Percentiles rank a stretch among this genome's conserved stretches.
Conservation (phyloP, 2,329 filamentous ascomycete genomes). For the Phoma herbarum region DNA sequence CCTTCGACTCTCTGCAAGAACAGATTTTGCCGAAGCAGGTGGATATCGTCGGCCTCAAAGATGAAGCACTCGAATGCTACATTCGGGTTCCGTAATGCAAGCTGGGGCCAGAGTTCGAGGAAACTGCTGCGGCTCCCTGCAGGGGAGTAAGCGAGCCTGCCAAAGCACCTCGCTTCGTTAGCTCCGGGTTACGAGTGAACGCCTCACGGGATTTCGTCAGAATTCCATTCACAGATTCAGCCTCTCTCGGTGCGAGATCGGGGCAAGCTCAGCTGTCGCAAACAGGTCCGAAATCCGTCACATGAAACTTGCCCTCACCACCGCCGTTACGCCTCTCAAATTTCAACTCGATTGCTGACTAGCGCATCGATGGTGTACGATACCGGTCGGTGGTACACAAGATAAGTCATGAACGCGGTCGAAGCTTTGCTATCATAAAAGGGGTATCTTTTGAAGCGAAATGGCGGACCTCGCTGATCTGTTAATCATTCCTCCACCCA, state of each 20-base stretch:
- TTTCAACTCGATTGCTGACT: background rate
- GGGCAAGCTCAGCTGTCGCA: background rate
- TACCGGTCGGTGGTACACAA: background rate
- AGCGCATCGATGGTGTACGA: background rate
- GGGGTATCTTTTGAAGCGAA: conserved; percentile 24
- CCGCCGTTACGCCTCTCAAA: background rate
- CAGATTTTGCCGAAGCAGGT: rapidly evolving
- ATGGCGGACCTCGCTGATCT: background rate
- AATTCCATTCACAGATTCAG: conserved; percentile 1
- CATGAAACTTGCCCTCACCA: conserved; percentile 4
- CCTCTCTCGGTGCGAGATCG: conserved; percentile 7
- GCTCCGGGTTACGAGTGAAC: conserved; percentile 19
- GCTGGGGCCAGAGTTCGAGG: background rate
- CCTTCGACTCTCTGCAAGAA: too few relatives aligned
- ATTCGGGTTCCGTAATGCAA: conserved; percentile 6
- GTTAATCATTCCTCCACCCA: conserved; percentile 59
- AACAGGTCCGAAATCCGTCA: conserved; percentile 18
- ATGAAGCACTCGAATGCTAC: background rate
- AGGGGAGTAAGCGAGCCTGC: conserved; percentile 15
- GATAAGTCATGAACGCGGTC: background rate
- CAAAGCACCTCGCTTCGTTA: background rate
- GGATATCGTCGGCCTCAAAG: background rate
- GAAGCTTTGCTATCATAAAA: background rate
- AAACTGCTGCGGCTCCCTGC: conserved; percentile 8
- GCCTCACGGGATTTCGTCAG: conserved; percentile 14